Evolutionary conservation across 2,329 filamentous ascomycete species (phyloP).

Genomic region (Penicillium sp.): DNA sequence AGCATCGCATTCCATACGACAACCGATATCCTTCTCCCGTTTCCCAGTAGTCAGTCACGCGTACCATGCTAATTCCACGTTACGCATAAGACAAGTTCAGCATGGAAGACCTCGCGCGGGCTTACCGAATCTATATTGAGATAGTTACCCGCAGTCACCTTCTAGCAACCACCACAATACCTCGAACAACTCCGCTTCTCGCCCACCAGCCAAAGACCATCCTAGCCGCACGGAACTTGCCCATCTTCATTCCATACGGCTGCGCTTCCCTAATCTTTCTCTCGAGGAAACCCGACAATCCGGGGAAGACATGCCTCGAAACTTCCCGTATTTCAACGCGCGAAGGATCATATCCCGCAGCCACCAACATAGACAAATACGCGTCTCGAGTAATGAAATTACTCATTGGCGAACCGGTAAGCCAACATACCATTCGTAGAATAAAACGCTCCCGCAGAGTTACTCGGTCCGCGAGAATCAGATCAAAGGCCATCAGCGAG

Average conservation of each 20-base stretch:
- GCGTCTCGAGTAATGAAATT: conserved; percentile 50
- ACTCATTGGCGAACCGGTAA: conserved; percentile 50
- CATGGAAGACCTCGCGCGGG: too few relatives aligned
- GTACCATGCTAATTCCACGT: too few relatives aligned
- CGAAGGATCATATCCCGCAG: conserved; percentile 48
- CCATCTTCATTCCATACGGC: conserved; percentile 38
- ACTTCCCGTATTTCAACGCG: conserved; percentile 51
- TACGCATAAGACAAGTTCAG: too few relatives aligned
- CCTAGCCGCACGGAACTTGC: conserved; percentile 34
- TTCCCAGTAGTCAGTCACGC: too few relatives aligned
- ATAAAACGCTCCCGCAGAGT: conserved; percentile 30
- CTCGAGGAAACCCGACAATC: conserved; percentile 48
- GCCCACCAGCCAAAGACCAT: conserved; percentile 46
- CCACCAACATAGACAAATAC: conserved; percentile 48
- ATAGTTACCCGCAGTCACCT: not conserved
- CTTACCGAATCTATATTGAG: too few relatives aligned
- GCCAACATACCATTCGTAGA: conserved; percentile 45
- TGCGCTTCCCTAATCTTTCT: conserved; percentile 35
- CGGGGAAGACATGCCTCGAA: conserved; percentile 53
- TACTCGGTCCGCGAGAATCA: conserved; percentile 40
- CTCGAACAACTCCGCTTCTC: conserved; percentile 36
- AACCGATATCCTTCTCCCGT: too few relatives aligned
- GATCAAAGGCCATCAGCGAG: conserved; percentile 56
- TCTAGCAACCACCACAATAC: conserved; percentile 42
- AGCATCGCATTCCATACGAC: too few relatives aligned